These are phyloP conservation scores for Monosporozyma aquatica DNA, from an alignment of 805 yeast genomes.

Conservation along the genomic window DNA sequence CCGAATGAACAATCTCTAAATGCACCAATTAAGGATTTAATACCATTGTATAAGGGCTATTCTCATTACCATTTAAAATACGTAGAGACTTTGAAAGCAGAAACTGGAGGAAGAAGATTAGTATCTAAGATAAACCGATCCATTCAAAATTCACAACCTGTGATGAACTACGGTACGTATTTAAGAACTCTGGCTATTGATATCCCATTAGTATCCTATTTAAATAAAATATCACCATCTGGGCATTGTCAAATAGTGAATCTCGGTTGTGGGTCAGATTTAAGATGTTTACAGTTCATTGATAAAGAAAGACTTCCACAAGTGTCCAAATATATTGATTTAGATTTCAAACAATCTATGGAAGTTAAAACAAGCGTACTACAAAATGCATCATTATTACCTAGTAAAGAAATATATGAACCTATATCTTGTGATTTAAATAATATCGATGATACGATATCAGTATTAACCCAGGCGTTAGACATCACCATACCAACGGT, in stretches of 20 bases:
- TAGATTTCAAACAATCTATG: constrained; percentile 42
- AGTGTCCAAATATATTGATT: constrained; percentile 35
- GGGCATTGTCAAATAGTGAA: constrained; percentile 44
- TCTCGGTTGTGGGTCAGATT: constrained; percentile 64
- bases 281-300: constrained; percentile 38
- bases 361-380: constrained; percentile 33
- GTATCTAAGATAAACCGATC: constrained; percentile 15
- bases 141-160: constrained; percentile 40
- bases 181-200: constrained; percentile 50
- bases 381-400: background rate
- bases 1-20: constrained; percentile 19
- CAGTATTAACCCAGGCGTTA: constrained; percentile 1
- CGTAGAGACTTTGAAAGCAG: constrained; percentile 9
- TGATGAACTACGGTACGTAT: constrained; percentile 65
- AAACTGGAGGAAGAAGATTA: constrained; percentile 11
- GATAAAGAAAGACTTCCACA: constrained; percentile 10
- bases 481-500: constrained; percentile 35
- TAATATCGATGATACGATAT: constrained; percentile 20
- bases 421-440: constrained; percentile 31
- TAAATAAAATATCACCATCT: constrained; percentile 11
- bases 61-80: constrained; percentile 20
- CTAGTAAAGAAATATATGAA: constrained; percentile 18
- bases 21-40: constrained; percentile 1
- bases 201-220: constrained; percentile 35
- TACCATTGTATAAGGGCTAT: constrained; percentile 7